Percentiles rank a stretch among this genome's conserved stretches.
phyloP scores from a whole-genome alignment of 805 yeast species.

The Scheffersomyces spartinae region DNA sequence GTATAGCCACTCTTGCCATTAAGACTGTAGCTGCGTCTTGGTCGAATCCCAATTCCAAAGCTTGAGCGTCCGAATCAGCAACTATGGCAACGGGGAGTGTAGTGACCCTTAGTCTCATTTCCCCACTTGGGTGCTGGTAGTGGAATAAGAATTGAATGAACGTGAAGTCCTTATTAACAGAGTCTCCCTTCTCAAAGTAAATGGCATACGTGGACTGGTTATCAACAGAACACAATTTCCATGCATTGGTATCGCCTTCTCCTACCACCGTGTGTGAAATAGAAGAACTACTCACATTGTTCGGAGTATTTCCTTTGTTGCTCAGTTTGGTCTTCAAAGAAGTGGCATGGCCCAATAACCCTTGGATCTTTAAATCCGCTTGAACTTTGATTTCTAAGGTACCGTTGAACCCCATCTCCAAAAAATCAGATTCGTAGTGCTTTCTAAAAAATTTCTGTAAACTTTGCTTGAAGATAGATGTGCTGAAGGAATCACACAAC shows the following conservation, averaged over 20 bases:
- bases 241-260: conserved; percentile 40
- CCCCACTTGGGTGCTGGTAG: conserved; percentile 52
- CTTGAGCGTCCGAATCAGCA: conserved; percentile 26
- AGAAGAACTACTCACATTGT: conserved; percentile 11
- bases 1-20: conserved; percentile 42
- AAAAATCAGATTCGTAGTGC: conserved; percentile 19
- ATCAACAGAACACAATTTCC: conserved; percentile 46
- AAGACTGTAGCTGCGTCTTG: conserved; percentile 61
- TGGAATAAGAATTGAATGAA: conserved; percentile 45
- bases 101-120: conserved; percentile 48
- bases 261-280: conserved; percentile 32
- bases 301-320: not conserved
- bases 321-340: conserved; percentile 24
- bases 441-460: conserved; percentile 39
- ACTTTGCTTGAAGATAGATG: conserved; percentile 60
- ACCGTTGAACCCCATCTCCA: conserved; percentile 47
- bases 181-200: conserved; percentile 39
- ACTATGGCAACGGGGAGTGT: conserved; percentile 37
- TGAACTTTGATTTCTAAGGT: conserved; percentile 46
- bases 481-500: conserved; percentile 53
- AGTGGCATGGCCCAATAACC: conserved; percentile 53
- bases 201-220: conserved; percentile 51
- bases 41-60: conserved; percentile 41
- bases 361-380: conserved; percentile 40
- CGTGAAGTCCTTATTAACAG: conserved; percentile 13